Evolutionary conservation across 805 yeast genomes (phyloP), one percentile per base, ranked within the genome.

Genomic region (Ogataea methanolica): DNA sequence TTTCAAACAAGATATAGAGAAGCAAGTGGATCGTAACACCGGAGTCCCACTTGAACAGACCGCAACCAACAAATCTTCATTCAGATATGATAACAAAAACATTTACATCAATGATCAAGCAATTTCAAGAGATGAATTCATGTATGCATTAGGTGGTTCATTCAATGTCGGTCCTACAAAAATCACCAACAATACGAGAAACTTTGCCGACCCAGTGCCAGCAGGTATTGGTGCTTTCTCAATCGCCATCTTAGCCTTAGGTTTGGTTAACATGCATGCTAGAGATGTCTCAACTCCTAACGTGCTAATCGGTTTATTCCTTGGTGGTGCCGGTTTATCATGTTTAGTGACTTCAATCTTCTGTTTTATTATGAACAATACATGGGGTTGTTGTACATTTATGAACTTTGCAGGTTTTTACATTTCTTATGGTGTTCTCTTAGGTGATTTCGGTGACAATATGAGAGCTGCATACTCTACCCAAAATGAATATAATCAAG

Each of bases 121-220:
- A 26, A 76, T 79, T 62, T 69, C 72, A 47, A 73, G 78, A 45
- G 71, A 71, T 23, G 90, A 84, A 46, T 74, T 84, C 53, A 63
- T 79, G 53, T 70, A 70, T 33, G 89, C 88, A 2, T 82, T 83
- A 58, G 87, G 85, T 15, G 87, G 86, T 57, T 70, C 70, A 8
- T 65, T 75, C 47, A 72, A 72, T 44, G 70, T 78, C 5, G 74
- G 80, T 44, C 58, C 67, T 35, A 55, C 67, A 44, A 57, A 53
- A 37, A 55, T 48, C 17, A 62, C 68, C 7, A 31, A 56, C 19
- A 51, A 60, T n/a, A 33, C 57, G 12, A 50, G 58, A 34, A 57
- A 58, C 22, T 62, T 58, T 45, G 75, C 69, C n/a, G 75, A 75
- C 54, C 80, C 83, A 1, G 76, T 80, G 9, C 81, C 82, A 0